A percentile compares a stretch with the other conserved stretches of the same genome.
phyloP scores from a whole-genome alignment of 192 early-diverging fungal genomes.

The Gaertneriomyces sp. region DNA sequence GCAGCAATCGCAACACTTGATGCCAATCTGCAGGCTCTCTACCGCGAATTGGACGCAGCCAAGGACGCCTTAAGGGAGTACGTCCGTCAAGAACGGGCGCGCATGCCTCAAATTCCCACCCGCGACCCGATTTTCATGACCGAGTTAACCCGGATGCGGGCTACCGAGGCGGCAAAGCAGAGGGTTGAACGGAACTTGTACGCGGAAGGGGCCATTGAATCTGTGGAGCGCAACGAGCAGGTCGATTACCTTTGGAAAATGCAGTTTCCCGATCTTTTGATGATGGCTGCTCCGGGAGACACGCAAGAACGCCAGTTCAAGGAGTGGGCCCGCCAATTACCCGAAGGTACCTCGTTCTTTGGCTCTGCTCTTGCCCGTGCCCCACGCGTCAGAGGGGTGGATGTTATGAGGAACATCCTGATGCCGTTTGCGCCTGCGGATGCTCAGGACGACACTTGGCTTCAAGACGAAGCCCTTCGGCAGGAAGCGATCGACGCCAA shows the following conservation, averaged over 20 bases:
- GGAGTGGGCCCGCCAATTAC: neutral
- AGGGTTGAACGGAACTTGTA: neutral
- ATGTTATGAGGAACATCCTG: neutral
- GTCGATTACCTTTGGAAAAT: slow-evolving; percentile 15
- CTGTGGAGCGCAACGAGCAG: neutral
- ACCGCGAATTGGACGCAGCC: neutral
- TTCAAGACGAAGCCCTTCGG: neutral
- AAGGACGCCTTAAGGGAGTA: neutral
- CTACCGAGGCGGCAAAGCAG: slow-evolving; percentile 1
- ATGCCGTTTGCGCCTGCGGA: slow-evolving; percentile 9
- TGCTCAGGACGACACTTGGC: slow-evolving; percentile 5
- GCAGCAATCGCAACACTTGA: neutral
- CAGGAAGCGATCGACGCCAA: slow-evolving; percentile 5
- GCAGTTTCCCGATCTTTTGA: slow-evolving; percentile 7
- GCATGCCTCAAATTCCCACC: neutral
- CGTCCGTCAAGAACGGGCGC: neutral
- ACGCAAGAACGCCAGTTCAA: neutral
- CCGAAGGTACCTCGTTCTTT: neutral
- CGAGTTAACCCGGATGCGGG: neutral
- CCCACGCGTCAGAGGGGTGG: neutral
- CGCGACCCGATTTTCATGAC: neutral
- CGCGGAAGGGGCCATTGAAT: slow-evolving; percentile 2
- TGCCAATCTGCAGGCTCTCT: neutral
- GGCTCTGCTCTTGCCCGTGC: neutral
- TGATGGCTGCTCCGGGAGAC: neutral